Evolutionary conservation across 1,284 basidiomycete species (phyloP).

Genomic region (Butyriboletus appendiculatus): DNA sequence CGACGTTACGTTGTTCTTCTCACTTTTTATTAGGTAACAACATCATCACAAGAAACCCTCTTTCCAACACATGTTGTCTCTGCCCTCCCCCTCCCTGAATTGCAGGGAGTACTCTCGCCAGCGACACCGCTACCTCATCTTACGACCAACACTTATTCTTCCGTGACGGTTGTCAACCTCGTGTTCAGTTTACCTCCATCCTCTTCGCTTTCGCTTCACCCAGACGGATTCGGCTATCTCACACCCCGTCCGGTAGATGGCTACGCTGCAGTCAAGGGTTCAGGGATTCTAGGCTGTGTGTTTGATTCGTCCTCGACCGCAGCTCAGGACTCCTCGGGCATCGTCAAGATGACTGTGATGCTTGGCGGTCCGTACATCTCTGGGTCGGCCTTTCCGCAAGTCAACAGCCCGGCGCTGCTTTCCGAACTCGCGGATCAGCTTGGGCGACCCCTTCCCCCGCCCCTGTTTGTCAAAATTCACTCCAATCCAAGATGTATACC

Average conservation of each 20-base stretch:
- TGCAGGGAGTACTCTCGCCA: constrained; percentile 55
- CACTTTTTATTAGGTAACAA: constrained; percentile 42
- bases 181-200: constrained; percentile 60
- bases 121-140: constrained; percentile 46
- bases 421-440: constrained; percentile 54
- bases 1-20: constrained; percentile 7
- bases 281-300: constrained; percentile 77
- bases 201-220: constrained; percentile 53
- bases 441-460: constrained; percentile 52
- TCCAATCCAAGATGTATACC: constrained; percentile 82
- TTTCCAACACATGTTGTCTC: constrained; percentile 61
- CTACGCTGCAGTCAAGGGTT: constrained; percentile 42
- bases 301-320: constrained; percentile 82
- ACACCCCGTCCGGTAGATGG: constrained; percentile 71
- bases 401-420: constrained; percentile 34
- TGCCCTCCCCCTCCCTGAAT: constrained; percentile 68
- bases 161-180: constrained; percentile 74
- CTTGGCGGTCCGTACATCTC: constrained; percentile 70
- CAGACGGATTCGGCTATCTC: constrained; percentile 92
- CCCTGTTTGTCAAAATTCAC: constrained; percentile 56
- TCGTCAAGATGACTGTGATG: constrained; percentile 87
- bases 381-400: constrained; percentile 7
- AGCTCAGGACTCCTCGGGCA: constrained; percentile 57
- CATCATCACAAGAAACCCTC: constrained; percentile 40
- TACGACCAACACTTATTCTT: constrained; percentile 58